These are phyloP conservation scores for Hypoxylon sp. DNA, from an alignment of 2,329 filamentous ascomycete species.

Conservation along the genomic window DNA sequence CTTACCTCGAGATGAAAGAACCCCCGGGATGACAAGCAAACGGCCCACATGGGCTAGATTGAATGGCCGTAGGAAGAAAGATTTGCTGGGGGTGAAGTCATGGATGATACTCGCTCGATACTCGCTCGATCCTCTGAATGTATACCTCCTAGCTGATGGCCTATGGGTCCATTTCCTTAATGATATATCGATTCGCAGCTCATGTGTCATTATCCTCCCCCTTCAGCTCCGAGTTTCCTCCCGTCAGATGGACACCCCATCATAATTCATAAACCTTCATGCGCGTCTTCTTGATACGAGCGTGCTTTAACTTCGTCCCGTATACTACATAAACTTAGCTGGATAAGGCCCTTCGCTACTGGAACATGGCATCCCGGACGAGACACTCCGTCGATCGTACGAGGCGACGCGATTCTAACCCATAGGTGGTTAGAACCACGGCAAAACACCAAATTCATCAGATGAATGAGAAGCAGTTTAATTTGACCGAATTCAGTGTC, in stretches of 20 bases:
- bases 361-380: not conserved
- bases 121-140: not conserved
- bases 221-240: too few relatives aligned
- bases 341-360: not conserved
- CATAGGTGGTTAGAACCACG: not conserved
- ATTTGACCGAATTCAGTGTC: not conserved
- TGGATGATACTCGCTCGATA: not conserved
- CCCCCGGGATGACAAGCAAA: not conserved
- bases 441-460: not conserved
- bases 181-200: not conserved
- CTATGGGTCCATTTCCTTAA: not conserved
- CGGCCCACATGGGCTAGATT: not conserved
- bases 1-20: not conserved
- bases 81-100: conserved; percentile 22
- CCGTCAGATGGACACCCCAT: too few relatives aligned
- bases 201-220: too few relatives aligned
- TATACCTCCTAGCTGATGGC: not conserved
- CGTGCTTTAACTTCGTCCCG: not conserved
- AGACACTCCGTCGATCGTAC: not conserved
- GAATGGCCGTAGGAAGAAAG: not conserved
- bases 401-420: not conserved
- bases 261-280: too few relatives aligned
- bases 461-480: not conserved
- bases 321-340: not conserved
- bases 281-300: too few relatives aligned